These are phyloP conservation scores for Aspergillus cavernicola DNA, from an alignment of 495 filamentous ascomycete species.

Conservation along the genomic window DNA sequence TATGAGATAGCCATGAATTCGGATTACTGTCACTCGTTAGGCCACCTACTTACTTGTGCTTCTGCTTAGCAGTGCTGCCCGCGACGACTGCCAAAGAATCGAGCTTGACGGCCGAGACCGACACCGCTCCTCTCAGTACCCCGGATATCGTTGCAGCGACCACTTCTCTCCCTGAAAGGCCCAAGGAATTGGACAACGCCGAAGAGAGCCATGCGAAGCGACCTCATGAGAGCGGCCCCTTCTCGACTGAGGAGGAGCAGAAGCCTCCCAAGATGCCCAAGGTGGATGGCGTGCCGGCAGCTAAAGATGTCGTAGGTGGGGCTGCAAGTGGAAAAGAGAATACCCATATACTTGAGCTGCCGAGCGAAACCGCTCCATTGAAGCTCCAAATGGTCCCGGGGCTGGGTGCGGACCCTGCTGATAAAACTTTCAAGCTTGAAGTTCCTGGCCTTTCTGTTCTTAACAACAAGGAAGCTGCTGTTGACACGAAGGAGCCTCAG, in stretches of 20 bases:
- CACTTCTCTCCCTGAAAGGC: constrained; percentile 29
- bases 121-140: not conserved
- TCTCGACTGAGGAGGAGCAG: constrained; percentile 20
- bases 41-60: not conserved
- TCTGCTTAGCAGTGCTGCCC: constrained; percentile 21
- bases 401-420: constrained; percentile 17
- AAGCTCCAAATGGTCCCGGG: constrained; percentile 22
- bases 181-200: constrained; percentile 20
- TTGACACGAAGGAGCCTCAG: not conserved
- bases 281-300: constrained; percentile 15
- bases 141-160: constrained; percentile 15
- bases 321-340: constrained; percentile 5
- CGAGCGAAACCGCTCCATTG: constrained; percentile 5
- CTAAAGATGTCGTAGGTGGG: constrained; percentile 1
- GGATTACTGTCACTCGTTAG: too few species aligned
- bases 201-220: constrained; percentile 24
- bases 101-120: constrained; percentile 1
- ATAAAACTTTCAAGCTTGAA: constrained; percentile 13
- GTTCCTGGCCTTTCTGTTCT: constrained; percentile 16
- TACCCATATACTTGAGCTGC: not conserved
- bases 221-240: constrained; percentile 21
- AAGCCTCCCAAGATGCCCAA: constrained; percentile 27
- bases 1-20: constrained; percentile 13
- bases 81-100: constrained; percentile 17
- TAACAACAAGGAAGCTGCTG: constrained; percentile 6